Percentiles rank a stretch among this genome's conserved stretches.
These are phyloP conservation scores for Fomitopsis schrenkii DNA, from an alignment of 1,284 basidiomycete species.

Conservation along the genomic window DNA sequence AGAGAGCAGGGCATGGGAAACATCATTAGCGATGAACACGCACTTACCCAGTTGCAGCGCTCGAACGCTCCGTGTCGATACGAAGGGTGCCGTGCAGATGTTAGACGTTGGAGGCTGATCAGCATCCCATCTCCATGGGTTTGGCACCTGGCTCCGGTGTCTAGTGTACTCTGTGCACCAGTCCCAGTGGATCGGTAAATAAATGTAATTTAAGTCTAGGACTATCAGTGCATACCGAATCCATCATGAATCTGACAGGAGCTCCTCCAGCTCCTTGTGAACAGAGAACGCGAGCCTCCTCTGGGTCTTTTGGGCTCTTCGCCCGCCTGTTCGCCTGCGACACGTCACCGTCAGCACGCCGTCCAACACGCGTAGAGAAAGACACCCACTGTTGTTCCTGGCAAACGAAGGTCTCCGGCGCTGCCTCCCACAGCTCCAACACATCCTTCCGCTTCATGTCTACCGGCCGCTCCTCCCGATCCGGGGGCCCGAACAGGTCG, in stretches of 20 bases:
- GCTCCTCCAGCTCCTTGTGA: constrained; percentile 58
- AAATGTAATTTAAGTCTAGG: neutral
- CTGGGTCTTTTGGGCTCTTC: constrained; percentile 88
- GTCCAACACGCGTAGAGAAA: neutral
- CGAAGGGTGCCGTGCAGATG: no score
- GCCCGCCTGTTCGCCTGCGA: constrained; percentile 77
- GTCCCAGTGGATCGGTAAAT: neutral
- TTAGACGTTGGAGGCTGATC: no score
- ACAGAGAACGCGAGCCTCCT: constrained; percentile 84
- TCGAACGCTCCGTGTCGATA: no score
- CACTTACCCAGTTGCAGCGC: no score
- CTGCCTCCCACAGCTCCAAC: constrained; percentile 90
- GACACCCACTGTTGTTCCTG: constrained; percentile 80
- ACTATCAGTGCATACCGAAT: neutral
- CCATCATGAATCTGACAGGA: constrained; percentile 9
- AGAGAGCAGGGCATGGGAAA: no score
- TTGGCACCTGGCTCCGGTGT: neutral
- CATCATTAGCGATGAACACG: neutral
- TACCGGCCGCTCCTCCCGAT: constrained; percentile 52
- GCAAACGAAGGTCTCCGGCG: constrained; percentile 93
- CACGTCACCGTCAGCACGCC: constrained; percentile 6
- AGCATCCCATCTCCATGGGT: no score
- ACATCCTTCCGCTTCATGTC: constrained; percentile 66
- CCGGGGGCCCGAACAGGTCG: constrained; percentile 78
- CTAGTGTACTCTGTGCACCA: neutral